Percentiles rank a stretch among this genome's conserved stretches.
Conservation (phyloP, 2,329 filamentous ascomycete species). For the Exophiala oligosperma region DNA sequence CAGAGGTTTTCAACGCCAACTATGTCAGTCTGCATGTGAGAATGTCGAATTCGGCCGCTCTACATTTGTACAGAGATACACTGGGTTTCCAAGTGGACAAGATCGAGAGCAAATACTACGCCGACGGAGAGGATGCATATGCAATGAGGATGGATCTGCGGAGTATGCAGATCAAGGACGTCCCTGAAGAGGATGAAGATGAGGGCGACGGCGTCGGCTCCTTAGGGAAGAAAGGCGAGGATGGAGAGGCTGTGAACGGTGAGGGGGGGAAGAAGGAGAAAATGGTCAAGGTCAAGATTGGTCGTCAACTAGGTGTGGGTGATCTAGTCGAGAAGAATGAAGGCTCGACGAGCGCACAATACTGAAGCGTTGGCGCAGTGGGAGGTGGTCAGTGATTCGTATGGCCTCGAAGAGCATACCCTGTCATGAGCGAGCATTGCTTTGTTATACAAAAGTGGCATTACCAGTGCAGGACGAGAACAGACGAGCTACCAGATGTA, state of each 20-base stretch:
- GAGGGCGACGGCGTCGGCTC: constrained; percentile 73
- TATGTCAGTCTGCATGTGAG: constrained; percentile 97
- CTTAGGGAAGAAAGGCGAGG: constrained; percentile 46
- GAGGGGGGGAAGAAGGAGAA: constrained; percentile 60
- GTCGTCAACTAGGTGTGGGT: constrained; percentile 74
- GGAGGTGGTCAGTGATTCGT: not conserved
- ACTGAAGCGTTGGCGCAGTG: constrained; percentile 4
- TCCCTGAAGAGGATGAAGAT: constrained; percentile 51
- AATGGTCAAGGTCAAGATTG: constrained; percentile 84
- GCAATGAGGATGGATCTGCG: constrained; percentile 86
- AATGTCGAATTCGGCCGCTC: constrained; percentile 85
- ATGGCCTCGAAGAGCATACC: not conserved
- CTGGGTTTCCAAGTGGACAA: constrained; percentile 82
- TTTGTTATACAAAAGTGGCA: not conserved
- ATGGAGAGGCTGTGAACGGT: constrained; percentile 56
- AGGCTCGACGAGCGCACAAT: constrained; percentile 21
- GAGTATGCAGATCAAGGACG: constrained; percentile 46
- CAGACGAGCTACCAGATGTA: too few relatives aligned
- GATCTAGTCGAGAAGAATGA: constrained; percentile 54
- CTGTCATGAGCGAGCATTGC: not conserved
- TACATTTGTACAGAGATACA: constrained; percentile 89
- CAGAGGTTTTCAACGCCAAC: constrained; percentile 84
- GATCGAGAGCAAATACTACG: constrained; percentile 88
- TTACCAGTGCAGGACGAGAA: too few relatives aligned
- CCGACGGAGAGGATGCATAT: constrained; percentile 94